A percentile compares a stretch with the other conserved stretches of the same genome.
phyloP scores from a whole-genome alignment of 2,329 filamentous ascomycete species.

The Cladosporium oxysporum region DNA sequence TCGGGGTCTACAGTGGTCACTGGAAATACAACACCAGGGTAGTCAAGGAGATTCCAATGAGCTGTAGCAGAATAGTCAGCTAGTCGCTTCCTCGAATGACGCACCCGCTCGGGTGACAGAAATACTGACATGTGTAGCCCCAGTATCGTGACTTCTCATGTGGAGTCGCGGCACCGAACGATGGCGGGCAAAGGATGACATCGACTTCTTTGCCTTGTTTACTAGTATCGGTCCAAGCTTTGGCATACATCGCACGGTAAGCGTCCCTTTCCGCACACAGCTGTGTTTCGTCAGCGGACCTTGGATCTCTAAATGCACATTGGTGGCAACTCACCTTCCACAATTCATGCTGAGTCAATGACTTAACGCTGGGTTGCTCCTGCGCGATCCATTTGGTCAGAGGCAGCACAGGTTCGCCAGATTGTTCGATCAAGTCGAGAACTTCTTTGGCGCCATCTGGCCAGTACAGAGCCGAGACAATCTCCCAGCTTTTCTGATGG shows the following conservation, averaged over 20 bases:
- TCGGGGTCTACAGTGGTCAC: conserved; percentile 27
- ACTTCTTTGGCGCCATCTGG: conserved; percentile 60
- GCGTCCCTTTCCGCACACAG: conserved; percentile 5
- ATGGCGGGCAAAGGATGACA: conserved; percentile 62
- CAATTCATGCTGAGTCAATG: conserved; percentile 45
- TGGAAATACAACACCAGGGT: conserved; percentile 60
- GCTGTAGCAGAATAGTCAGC: conserved; percentile 37
- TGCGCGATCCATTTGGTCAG: conserved; percentile 61
- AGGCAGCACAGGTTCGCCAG: conserved; percentile 60
- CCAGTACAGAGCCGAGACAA: conserved; percentile 56
- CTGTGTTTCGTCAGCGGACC: background rate
- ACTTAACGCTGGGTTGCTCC: conserved; percentile 53
- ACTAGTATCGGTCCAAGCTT: conserved; percentile 15
- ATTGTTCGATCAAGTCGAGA: conserved; percentile 50
- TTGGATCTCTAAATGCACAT: background rate
- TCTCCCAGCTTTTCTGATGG: conserved; percentile 53
- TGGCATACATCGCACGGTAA: conserved; percentile 15
- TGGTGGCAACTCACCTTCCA: conserved; percentile 30
- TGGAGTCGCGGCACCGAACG: conserved; percentile 55
- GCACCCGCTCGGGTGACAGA: background rate
- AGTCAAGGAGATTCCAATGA: conserved; percentile 69
- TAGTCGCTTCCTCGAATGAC: background rate
- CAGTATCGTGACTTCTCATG: conserved; percentile 59
- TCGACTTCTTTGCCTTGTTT: conserved; percentile 47
- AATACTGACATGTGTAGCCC: conserved; percentile 57